Conservation (phyloP, 495 filamentous ascomycete species). For the Parathielavia hyrcaniae region DNA sequence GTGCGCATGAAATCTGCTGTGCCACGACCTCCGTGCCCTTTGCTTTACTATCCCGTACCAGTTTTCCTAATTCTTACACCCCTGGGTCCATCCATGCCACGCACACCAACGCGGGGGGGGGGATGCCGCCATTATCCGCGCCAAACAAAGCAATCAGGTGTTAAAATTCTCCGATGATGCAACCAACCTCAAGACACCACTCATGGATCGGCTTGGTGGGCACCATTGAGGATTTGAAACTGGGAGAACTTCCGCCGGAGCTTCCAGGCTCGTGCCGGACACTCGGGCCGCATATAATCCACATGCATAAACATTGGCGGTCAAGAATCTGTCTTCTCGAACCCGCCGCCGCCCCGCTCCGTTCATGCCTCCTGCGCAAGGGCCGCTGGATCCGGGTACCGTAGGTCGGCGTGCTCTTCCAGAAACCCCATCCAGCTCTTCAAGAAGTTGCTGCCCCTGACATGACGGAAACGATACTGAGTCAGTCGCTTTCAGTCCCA, state of each 20-base stretch:
- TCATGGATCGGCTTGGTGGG: not conserved
- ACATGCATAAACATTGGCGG: not conserved
- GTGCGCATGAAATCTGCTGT: too few relatives aligned
- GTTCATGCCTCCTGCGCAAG: conserved; percentile 34
- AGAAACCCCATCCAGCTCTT: conserved; percentile 85
- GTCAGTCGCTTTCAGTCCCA: conserved; percentile 4
- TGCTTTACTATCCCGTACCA: too few relatives aligned
- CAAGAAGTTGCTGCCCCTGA: conserved; percentile 72
- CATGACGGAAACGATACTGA: conserved; percentile 3
- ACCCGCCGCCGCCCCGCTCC: conserved; percentile 2
- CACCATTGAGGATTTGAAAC: not conserved
- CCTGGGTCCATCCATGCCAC: too few relatives aligned
- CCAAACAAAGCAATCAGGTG: too few relatives aligned
- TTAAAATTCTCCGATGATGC: not conserved
- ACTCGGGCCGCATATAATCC: conserved; percentile 7
- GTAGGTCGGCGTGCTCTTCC: conserved; percentile 75
- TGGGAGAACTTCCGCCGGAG: not conserved
- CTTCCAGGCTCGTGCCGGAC: not conserved
- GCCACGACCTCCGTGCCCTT: too few relatives aligned
- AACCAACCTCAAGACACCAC: not conserved
- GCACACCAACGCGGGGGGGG: too few relatives aligned
- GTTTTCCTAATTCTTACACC: too few relatives aligned
- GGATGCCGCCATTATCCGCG: too few relatives aligned
- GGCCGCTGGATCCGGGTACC: conserved; percentile 69
- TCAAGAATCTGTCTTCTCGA: not conserved